Evolutionary conservation across 2,329 filamentous ascomycete genomes (phyloP).

Genomic region (Teratosphaeria gauchensis): DNA sequence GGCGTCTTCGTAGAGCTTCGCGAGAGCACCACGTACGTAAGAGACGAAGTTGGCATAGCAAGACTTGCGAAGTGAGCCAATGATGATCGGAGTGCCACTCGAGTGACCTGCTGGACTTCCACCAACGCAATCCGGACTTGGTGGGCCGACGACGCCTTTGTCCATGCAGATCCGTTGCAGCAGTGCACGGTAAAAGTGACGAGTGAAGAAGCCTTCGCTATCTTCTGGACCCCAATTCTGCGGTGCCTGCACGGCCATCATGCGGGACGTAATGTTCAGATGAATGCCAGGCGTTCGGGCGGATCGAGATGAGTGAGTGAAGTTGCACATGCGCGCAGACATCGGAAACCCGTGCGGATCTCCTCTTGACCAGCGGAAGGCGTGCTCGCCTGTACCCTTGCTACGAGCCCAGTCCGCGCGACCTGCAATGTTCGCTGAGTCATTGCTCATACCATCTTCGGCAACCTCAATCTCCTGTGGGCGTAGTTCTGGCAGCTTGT

Average conservation of each 20-base stretch:
- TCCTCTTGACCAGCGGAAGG: slow-evolving; percentile 15
- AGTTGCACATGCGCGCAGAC: slow-evolving; percentile 58
- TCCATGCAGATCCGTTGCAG: slow-evolving; percentile 91
- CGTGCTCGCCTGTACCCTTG: neutral
- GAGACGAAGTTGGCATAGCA: slow-evolving; percentile 65
- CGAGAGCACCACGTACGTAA: slow-evolving; percentile 73
- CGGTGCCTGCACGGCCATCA: slow-evolving; percentile 97
- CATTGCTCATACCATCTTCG: slow-evolving; percentile 26
- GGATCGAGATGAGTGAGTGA: slow-evolving; percentile 12
- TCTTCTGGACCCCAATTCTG: slow-evolving; percentile 79
- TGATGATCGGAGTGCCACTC: slow-evolving; percentile 62
- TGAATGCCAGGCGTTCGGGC: slow-evolving; percentile 51
- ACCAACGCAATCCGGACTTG: slow-evolving; percentile 22
- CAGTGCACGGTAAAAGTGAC: slow-evolving; percentile 86
- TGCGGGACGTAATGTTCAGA: slow-evolving; percentile 89
- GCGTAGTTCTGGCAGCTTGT: slow-evolving; percentile 70
- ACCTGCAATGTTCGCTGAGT: neutral
- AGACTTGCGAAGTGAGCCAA: slow-evolving; percentile 72
- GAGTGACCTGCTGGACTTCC: slow-evolving; percentile 24
- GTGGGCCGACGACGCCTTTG: slow-evolving; percentile 60
- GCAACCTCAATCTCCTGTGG: slow-evolving; percentile 31
- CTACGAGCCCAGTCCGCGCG: neutral
- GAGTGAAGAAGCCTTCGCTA: slow-evolving; percentile 78
- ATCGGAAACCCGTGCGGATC: slow-evolving; percentile 93
- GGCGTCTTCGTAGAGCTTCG: slow-evolving; percentile 57